These are phyloP conservation scores for Candida sanyaensis DNA, from an alignment of 1,139 yeast species.

Conservation along the genomic window DNA sequence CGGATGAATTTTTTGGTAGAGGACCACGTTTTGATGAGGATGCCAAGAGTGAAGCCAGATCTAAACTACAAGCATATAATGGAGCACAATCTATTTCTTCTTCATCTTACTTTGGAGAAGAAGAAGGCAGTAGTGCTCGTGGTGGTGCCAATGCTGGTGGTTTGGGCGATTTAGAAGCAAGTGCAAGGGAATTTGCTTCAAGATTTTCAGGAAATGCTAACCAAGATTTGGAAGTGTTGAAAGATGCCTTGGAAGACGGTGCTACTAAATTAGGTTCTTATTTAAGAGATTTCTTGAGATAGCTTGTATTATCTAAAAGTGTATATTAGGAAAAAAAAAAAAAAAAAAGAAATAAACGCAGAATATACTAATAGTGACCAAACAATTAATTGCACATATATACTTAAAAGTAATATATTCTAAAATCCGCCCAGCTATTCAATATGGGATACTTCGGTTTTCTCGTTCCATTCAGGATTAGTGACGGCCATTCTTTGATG, in stretches of 20 bases:
- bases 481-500: slow-evolving; percentile 63
- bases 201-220: slow-evolving; percentile 73
- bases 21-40: slow-evolving; percentile 76
- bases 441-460: slow-evolving; percentile 51
- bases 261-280: slow-evolving; percentile 84
- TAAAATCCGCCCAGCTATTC: slow-evolving; percentile 21
- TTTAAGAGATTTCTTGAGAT: slow-evolving; percentile 78
- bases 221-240: slow-evolving; percentile 84
- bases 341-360: neutral
- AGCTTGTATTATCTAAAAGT: slow-evolving; percentile 7
- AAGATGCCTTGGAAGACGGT: slow-evolving; percentile 94
- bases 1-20: slow-evolving; percentile 92
- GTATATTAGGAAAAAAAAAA: neutral
- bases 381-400: too few relatives aligned
- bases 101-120: slow-evolving; percentile 89
- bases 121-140: slow-evolving; percentile 45
- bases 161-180: slow-evolving; percentile 49
- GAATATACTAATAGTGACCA: neutral
- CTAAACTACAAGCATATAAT: slow-evolving; percentile 74
- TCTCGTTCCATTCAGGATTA: slow-evolving; percentile 61
- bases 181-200: slow-evolving; percentile 69
- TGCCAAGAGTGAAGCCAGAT: slow-evolving; percentile 76
- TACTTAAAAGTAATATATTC: too few relatives aligned
- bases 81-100: slow-evolving; percentile 94
- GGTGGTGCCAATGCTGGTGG: slow-evolving; percentile 25